Conservation (phyloP, 2,329 filamentous ascomycete species). For the Fusarium marasasianum region DNA sequence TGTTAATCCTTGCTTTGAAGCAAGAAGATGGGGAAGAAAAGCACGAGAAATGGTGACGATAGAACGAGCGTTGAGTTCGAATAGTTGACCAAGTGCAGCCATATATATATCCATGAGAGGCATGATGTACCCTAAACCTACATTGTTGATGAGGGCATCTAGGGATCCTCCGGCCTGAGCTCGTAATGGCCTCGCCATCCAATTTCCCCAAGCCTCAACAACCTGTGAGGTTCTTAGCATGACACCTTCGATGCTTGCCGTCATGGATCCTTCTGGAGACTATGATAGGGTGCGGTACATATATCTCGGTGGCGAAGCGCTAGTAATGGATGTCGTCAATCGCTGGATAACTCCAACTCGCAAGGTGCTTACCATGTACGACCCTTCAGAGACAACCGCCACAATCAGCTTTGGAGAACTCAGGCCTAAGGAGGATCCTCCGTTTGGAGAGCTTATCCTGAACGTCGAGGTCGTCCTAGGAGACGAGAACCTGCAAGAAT, state of each 20-base stretch:
- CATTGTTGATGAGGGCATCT: background rate
- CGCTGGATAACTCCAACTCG: background rate
- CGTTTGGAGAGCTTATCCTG: background rate
- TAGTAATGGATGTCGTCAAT: background rate
- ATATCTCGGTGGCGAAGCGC: background rate
- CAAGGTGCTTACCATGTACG: background rate
- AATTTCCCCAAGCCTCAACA: background rate
- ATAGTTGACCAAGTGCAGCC: background rate
- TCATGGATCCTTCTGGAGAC: background rate
- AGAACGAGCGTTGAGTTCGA: background rate
- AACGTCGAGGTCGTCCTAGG: background rate
- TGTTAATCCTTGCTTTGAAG: background rate
- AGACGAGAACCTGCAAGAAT: background rate
- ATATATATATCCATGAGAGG: background rate
- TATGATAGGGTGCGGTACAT: background rate
- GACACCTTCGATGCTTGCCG: background rate
- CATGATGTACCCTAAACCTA: background rate
- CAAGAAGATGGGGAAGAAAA: background rate
- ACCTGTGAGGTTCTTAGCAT: background rate
- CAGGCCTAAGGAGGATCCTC: background rate
- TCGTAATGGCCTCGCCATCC: background rate
- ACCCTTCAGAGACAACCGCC: background rate
- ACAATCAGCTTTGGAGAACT: background rate
- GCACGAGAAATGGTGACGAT: background rate
- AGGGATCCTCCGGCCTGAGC: background rate